phyloP scores from a whole-genome alignment of 768 basidiomycete genomes.

The Rhizopogon vinicolor region DNA sequence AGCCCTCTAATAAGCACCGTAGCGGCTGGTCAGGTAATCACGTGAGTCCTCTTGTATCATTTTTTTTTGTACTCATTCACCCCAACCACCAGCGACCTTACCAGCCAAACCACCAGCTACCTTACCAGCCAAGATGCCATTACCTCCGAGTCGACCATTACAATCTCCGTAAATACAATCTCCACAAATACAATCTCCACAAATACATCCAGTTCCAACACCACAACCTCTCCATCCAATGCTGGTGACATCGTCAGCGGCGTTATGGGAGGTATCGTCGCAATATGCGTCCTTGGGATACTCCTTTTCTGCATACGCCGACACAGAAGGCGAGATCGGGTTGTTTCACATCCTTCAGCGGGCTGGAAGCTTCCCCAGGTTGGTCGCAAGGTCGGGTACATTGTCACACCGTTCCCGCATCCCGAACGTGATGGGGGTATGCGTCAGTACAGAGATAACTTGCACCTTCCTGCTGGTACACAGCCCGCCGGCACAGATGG shows the following conservation, averaged over 20 bases:
- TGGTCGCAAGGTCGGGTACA: constrained; percentile 16
- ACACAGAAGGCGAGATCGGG: constrained; percentile 19
- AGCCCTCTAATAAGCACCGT: no score
- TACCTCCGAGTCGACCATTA: no score
- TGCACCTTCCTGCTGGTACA: constrained; percentile 1
- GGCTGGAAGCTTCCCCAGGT: no score
- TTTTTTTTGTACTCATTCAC: no score
- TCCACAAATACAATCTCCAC: constrained; percentile 4
- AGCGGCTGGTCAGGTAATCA: no score
- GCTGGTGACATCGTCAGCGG: constrained; percentile 46
- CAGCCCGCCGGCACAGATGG: neutral
- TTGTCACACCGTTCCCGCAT: constrained; percentile 12
- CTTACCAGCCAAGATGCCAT: no score
- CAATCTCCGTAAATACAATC: neutral
- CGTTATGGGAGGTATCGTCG: constrained; percentile 40
- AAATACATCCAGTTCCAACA: constrained; percentile 11
- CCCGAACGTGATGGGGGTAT: constrained; percentile 10
- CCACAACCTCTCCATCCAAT: constrained; percentile 4
- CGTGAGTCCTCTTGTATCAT: no score
- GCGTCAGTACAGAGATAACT: constrained; percentile 14
- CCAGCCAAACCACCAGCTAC: no score
- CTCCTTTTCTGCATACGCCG: constrained; percentile 26
- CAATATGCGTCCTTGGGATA: constrained; percentile 22
- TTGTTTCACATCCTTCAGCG: constrained; percentile 6
- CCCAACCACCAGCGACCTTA: no score